A percentile compares a stretch with the other conserved stretches of the same genome.
Conservation (phyloP, 2,329 filamentous ascomycete species). For the Drechslera avenae region DNA sequence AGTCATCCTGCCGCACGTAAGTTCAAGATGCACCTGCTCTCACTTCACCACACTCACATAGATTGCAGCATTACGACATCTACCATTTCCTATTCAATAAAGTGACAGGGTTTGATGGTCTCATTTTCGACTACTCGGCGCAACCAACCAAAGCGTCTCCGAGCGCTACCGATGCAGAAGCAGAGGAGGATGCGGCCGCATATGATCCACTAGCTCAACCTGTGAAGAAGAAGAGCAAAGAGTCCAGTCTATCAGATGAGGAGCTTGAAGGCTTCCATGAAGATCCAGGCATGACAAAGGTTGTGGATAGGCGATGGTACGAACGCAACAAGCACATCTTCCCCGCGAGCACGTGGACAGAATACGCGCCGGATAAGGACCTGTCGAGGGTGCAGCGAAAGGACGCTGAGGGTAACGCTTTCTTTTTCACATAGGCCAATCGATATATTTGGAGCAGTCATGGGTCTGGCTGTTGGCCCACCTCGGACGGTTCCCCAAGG, state of each 20-base stretch:
- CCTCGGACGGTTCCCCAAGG: neutral
- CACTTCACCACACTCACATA: slow-evolving; percentile 15
- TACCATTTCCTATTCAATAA: slow-evolving; percentile 96
- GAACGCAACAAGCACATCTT: slow-evolving; percentile 98
- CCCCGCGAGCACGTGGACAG: slow-evolving; percentile 92
- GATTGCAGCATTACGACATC: slow-evolving; percentile 85
- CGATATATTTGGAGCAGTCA: neutral
- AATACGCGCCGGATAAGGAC: slow-evolving; percentile 89
- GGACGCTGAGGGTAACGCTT: slow-evolving; percentile 87
- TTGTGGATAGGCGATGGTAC: slow-evolving; percentile 96
- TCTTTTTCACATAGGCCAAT: slow-evolving; percentile 65
- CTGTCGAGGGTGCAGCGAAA: slow-evolving; percentile 78
- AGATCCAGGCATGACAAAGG: slow-evolving; percentile 83
- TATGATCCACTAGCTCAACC: slow-evolving; percentile 52
- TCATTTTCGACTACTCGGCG: slow-evolving; percentile 76
- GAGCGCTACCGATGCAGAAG: slow-evolving; percentile 17
- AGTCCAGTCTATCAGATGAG: slow-evolving; percentile 51
- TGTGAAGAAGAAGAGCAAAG: slow-evolving; percentile 42
- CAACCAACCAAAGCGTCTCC: slow-evolving; percentile 53
- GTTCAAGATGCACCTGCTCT: slow-evolving; percentile 9
- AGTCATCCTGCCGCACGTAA: slow-evolving; percentile 90
- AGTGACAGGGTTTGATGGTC: slow-evolving; percentile 72
- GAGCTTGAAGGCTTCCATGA: slow-evolving; percentile 74
- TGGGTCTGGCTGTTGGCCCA: neutral
- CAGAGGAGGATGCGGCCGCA: slow-evolving; percentile 26